A percentile compares a stretch with the other conserved stretches of the same genome.
Evolutionary conservation across 441 rosid species (phyloP).

Genomic region (Populus hybrid): DNA sequence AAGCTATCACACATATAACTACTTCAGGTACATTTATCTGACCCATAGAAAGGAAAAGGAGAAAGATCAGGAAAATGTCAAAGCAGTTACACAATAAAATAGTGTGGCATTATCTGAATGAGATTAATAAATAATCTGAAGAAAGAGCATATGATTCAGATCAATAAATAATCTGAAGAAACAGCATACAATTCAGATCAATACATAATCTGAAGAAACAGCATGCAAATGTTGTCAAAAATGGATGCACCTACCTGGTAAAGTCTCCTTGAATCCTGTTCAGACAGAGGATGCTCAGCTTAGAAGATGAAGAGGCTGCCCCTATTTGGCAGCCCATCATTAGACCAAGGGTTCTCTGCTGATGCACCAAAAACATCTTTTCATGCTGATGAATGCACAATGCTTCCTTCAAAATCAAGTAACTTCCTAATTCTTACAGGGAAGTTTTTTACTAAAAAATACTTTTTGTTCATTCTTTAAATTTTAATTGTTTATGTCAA

Average conservation of each 20-base stretch:
- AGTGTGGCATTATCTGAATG: not conserved
- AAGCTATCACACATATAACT: conserved; percentile 74
- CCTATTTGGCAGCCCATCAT: not conserved
- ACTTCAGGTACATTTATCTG: conserved; percentile 71
- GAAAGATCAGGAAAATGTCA: conserved; percentile 5
- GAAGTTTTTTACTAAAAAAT: not conserved
- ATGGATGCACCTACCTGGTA: not conserved
- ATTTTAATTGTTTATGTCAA: not conserved
- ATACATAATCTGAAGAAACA: not conserved
- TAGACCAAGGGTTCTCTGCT: not conserved
- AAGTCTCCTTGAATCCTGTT: not conserved
- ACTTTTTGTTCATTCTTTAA: not conserved
- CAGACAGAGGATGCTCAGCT: not conserved
- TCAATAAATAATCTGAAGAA: not conserved
- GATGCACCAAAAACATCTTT: not conserved
- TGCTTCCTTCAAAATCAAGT: not conserved
- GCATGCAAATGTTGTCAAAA: not conserved
- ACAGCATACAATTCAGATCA: not conserved
- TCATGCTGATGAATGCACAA: not conserved
- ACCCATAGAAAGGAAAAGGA: conserved; percentile 12
- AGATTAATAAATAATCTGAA: not conserved
- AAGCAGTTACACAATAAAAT: not conserved
- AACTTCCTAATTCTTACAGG: not conserved
- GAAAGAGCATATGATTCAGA: not conserved
- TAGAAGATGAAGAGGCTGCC: not conserved